Evolutionary conservation across 1,284 basidiomycete species (phyloP), one percentile per base, ranked within the genome.

Genomic region (Moesziomyces antarcticus): DNA sequence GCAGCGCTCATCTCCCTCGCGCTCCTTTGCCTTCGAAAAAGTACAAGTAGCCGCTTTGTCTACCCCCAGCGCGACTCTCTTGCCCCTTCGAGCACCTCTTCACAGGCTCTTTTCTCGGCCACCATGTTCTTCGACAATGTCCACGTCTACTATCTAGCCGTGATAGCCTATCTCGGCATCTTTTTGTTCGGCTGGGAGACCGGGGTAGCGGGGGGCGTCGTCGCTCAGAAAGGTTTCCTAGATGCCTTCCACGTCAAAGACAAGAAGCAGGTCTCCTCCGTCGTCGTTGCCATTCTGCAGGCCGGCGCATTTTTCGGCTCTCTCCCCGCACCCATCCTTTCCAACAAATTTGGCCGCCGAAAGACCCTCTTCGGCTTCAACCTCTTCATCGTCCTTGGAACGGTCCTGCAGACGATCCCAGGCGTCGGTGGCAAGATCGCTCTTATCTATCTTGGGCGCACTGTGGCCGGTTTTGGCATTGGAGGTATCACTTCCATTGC

Each of bases 91-190:
- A 50, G 8, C 33, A 24, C 50, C 21, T n/a, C 40, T 27, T 25
- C 37, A 41, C 25, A 22, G 3, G 8, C 16, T 40, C 37, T 16
- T 14, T 13, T 27, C 30, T 37, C 30, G 35, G 40, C 37, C 40
- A 9, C 5, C 37, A 54, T 54, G 52, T 57, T 49, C 25, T 57
- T 57, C 35, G 40, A 44, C 27, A 57, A 57, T 18, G 47, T 57
- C 7, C 55, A 55, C 24, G 47, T 57, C 35, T 64, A 35, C 24
- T 42, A 89, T 87, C 85, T 92, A 66, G 91, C 91, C 8, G 89
- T 90, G 75, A 86, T 91, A 62, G 89, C 87, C 3, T 92, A 91
- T 82, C 89, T 91, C 88, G 91, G 91, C 14, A 92, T 92, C 75
- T 86, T 92, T 46, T 85, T 92, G 14, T 92, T 92, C 78, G 91